Evolutionary conservation across 1,284 basidiomycete species (phyloP), one percentile per base, ranked within the genome.

Genomic region (Puccinia polysora): DNA sequence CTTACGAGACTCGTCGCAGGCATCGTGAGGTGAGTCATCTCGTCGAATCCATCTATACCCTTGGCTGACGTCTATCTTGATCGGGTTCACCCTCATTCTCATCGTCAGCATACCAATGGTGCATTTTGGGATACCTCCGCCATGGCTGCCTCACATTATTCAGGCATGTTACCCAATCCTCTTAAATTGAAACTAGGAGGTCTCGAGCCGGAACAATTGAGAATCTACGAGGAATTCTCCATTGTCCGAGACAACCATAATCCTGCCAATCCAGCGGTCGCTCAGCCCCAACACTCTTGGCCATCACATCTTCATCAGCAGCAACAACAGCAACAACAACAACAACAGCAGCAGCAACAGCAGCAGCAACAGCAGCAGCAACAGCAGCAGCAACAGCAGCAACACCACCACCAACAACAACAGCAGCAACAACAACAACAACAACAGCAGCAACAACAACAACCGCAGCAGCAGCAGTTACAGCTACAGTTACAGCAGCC

Each of bases 191-290:
- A 90, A 77, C 84, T 87, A 8, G 87, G 84, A 53, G 96, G 95
- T 53, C 83, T 98, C 4, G 87, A 90, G 74, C 83, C 85, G n/a
- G 85, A 87, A 75, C 96, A 99, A 81, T 82, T 89, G 49, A 86
- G 87, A 67, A 93, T 98, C 3, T 99, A 99, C 81, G 93, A 97
- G 77, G 95, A 97, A 78, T 97, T 98, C 78, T 87, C 89, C 85
- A 82, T 81, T 76, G 10, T 20, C 23, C 58, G 1, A 60, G n/a
- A n/a, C n/a, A n/a, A n/a, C n/a, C n/a, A n/a, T n/a, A n/a, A n/a
- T n/a, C n/a, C n/a, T n/a, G n/a, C n/a, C n/a, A n/a, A n/a, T n/a
- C n/a, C n/a, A n/a, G n/a, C n/a, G n/a, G n/a, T n/a, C n/a, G n/a
- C n/a, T n/a, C n/a, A n/a, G n/a, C n/a, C n/a, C n/a, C n/a, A n/a